Evolutionary conservation across 768 basidiomycete genomes (phyloP).

Genomic region (Pleurotus tuber-regium): DNA sequence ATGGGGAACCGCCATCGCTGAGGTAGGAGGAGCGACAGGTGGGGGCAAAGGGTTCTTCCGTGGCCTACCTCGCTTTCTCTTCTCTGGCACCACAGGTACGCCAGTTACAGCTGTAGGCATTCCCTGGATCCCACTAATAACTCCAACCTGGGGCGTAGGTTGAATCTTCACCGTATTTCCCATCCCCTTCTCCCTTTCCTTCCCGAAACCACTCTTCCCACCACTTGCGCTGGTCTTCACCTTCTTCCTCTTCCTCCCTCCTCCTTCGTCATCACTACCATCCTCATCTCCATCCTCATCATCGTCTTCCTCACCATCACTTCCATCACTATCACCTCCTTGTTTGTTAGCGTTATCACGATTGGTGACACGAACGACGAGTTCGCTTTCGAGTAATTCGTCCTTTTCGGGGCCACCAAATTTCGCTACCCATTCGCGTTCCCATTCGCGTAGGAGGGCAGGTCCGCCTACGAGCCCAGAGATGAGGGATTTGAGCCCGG

Average conservation of each 20-base stretch:
- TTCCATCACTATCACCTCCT: slow-evolving; percentile 55
- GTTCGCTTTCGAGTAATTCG: slow-evolving; percentile 54
- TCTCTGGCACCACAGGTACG: slow-evolving; percentile 71
- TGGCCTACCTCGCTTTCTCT: slow-evolving; percentile 82
- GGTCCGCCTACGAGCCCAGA: slow-evolving; percentile 73
- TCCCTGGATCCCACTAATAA: too few relatives aligned
- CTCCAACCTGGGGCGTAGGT: slow-evolving; percentile 19
- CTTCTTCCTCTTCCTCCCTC: slow-evolving; percentile 65
- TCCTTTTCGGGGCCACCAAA: slow-evolving; percentile 79
- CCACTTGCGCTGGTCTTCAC: slow-evolving; percentile 46
- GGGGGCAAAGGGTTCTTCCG: slow-evolving; percentile 59
- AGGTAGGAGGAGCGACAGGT: slow-evolving; percentile 33
- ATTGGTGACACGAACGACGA: slow-evolving; percentile 38
- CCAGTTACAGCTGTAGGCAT: too few relatives aligned
- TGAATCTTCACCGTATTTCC: slow-evolving; percentile 40
- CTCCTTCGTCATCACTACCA: slow-evolving; percentile 37
- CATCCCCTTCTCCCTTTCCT: slow-evolving; percentile 41
- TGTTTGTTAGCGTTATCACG: slow-evolving; percentile 30
- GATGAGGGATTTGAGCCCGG: slow-evolving; percentile 68
- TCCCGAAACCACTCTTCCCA: too few relatives aligned
- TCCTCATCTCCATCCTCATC: slow-evolving; percentile 27
- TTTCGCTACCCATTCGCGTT: slow-evolving; percentile 65
- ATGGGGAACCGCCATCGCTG: too few relatives aligned
- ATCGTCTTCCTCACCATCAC: slow-evolving; percentile 49
- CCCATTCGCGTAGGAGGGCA: slow-evolving; percentile 71